These are phyloP conservation scores for Candida incommunis DNA, from an alignment of 805 yeast species.

Conservation along the genomic window DNA sequence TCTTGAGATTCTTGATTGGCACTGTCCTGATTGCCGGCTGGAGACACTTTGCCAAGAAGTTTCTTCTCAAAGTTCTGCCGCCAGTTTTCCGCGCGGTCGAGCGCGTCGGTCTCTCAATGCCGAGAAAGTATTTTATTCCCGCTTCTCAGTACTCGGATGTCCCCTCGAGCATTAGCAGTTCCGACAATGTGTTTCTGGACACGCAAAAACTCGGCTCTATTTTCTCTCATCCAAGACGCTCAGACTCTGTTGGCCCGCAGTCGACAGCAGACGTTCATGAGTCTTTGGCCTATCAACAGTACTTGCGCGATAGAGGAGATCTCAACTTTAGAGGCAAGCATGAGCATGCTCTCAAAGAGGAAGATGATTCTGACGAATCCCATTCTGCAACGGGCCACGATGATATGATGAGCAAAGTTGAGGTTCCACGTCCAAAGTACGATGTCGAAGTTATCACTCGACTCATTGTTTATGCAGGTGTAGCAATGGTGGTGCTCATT, in stretches of 20 bases:
- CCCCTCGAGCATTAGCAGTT: constrained; percentile 9
- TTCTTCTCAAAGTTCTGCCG: constrained; percentile 41
- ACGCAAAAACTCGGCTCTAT: constrained; percentile 13
- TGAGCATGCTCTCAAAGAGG: background rate
- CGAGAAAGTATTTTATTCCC: constrained; percentile 25
- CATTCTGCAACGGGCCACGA: constrained; percentile 8
- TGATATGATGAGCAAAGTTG: constrained; percentile 14
- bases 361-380: constrained; percentile 4
- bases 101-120: constrained; percentile 24
- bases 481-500: constrained; percentile 39
- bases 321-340: background rate
- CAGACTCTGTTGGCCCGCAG: constrained; percentile 28
- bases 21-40: constrained; percentile 48
- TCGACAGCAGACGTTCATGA: constrained; percentile 29
- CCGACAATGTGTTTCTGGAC: background rate
- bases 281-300: constrained; percentile 20
- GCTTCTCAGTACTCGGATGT: constrained; percentile 23
- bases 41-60: constrained; percentile 62
- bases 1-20: constrained; percentile 46
- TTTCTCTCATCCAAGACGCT: constrained; percentile 22
- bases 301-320: constrained; percentile 12
- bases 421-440: constrained; percentile 32
- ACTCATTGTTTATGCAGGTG: constrained; percentile 69
- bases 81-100: constrained; percentile 37
- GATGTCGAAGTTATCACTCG: constrained; percentile 69